Evolutionary conservation across 805 yeast species (phyloP).

Genomic region (Wickerhamiella kurtzmanii): DNA sequence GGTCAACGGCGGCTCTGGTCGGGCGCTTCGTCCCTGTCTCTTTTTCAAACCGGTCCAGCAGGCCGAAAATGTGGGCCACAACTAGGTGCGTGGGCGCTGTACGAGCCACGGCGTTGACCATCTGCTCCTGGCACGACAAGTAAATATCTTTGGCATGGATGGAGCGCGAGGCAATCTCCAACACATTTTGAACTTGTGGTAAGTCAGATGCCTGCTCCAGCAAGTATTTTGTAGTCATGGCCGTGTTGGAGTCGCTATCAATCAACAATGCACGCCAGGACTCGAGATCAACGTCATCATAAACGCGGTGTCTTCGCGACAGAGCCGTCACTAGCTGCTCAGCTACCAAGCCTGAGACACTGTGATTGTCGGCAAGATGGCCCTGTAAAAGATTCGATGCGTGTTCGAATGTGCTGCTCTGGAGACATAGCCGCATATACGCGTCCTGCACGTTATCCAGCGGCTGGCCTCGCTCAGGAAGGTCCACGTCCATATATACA

Average conservation of each 20-base stretch:
- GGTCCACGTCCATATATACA: slow-evolving; percentile 13
- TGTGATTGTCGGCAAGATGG: slow-evolving; percentile 3
- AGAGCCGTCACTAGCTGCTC: slow-evolving; percentile 17
- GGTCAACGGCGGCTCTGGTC: not conserved
- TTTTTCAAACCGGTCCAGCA: slow-evolving; percentile 6
- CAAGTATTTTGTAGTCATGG: slow-evolving; percentile 17
- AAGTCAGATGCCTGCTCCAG: slow-evolving; percentile 15
- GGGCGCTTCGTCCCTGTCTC: not conserved
- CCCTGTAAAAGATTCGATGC: slow-evolving; percentile 14
- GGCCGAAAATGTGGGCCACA: slow-evolving; percentile 6
- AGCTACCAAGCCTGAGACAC: slow-evolving; percentile 16
- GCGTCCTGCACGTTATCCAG: slow-evolving; percentile 17
- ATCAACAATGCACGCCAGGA: slow-evolving; percentile 5
- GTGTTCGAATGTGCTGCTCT: slow-evolving; percentile 17
- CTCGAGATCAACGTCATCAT: slow-evolving; percentile 8
- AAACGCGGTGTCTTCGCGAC: slow-evolving; percentile 4
- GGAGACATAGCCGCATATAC: slow-evolving; percentile 19
- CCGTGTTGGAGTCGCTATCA: slow-evolving; percentile 6
- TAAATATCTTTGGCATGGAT: slow-evolving; percentile 14
- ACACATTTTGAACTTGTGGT: slow-evolving; percentile 20
- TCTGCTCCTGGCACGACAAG: slow-evolving; percentile 18
- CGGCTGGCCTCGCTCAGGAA: not conserved
- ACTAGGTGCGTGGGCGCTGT: not conserved
- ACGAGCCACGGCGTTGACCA: slow-evolving; percentile 13
- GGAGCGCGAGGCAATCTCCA: slow-evolving; percentile 15